These are phyloP conservation scores for Rhynchosporium secalis DNA, from an alignment of 2,329 filamentous ascomycete species.

Conservation along the genomic window DNA sequence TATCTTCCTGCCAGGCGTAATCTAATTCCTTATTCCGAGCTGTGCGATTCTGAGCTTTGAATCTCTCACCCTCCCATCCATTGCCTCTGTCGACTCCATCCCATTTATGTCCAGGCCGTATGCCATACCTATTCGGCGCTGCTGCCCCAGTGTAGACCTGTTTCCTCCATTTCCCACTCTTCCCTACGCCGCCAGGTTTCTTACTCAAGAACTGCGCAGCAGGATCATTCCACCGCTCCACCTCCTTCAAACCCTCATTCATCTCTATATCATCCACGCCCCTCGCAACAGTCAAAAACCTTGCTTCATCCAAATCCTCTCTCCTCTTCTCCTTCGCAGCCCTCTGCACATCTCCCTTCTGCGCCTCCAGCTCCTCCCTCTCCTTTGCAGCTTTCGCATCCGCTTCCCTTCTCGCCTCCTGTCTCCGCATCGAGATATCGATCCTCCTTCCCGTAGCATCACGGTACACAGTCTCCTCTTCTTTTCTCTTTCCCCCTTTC, in stretches of 20 bases:
- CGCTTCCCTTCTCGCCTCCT: conserved; percentile 78
- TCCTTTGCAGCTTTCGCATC: conserved; percentile 69
- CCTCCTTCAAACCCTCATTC: conserved; percentile 77
- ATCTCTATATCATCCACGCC: conserved; percentile 81
- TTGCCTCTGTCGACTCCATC: conserved; percentile 94
- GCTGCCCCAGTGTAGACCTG: conserved; percentile 73
- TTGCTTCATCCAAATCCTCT: conserved; percentile 75
- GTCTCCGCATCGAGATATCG: conserved; percentile 86
- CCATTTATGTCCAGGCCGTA: conserved; percentile 90
- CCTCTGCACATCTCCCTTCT: conserved; percentile 84
- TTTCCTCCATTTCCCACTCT: conserved; percentile 28
- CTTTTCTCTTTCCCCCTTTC: conserved; percentile 47
- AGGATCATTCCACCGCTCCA: conserved; percentile 89
- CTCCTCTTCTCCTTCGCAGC: conserved; percentile 63
- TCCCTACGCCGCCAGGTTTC: conserved; percentile 33
- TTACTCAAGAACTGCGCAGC: conserved; percentile 74
- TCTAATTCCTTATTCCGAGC: conserved; percentile 77
- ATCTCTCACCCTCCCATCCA: conserved; percentile 91
- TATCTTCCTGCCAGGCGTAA: conserved; percentile 97
- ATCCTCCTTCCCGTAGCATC: conserved; percentile 94
- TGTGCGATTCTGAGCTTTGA: conserved; percentile 79
- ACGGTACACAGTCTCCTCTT: conserved; percentile 86
- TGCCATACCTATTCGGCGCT: conserved; percentile 90
- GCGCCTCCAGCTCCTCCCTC: conserved; percentile 63
- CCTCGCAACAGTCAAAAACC: conserved; percentile 76